Conservation (phyloP, 2,329 filamentous ascomycete genomes). For the Penicillium digitatum region DNA sequence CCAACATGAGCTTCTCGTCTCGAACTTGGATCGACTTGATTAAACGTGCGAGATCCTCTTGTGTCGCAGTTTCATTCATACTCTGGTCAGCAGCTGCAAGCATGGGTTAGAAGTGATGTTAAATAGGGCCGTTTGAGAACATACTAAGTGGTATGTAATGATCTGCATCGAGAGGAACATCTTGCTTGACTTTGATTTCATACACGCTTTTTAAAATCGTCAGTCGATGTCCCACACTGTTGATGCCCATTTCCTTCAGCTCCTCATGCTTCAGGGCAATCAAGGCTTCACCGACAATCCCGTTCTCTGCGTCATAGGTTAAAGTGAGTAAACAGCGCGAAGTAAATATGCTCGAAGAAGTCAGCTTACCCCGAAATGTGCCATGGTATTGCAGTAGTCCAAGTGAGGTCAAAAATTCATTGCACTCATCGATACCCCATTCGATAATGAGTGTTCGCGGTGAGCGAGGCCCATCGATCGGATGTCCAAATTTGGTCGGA, state of each 20-base stretch:
- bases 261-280: slow-evolving; percentile 87
- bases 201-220: slow-evolving; percentile 95
- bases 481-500: slow-evolving; percentile 57
- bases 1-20: slow-evolving; percentile 80
- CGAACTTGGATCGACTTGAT: slow-evolving; percentile 85
- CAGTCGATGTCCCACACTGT: slow-evolving; percentile 87
- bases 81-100: slow-evolving; percentile 78
- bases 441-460: slow-evolving; percentile 56
- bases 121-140: slow-evolving; percentile 30
- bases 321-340: not conserved
- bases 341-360: not conserved
- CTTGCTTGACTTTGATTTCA: slow-evolving; percentile 91
- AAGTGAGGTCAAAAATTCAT: slow-evolving; percentile 77
- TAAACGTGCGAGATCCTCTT: slow-evolving; percentile 87
- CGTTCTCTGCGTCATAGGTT: slow-evolving; percentile 68
- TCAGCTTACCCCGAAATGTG: slow-evolving; percentile 69
- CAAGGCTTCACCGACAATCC: slow-evolving; percentile 86
- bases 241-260: slow-evolving; percentile 89
- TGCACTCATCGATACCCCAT: slow-evolving; percentile 77
- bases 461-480: slow-evolving; percentile 49
- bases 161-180: slow-evolving; percentile 83
- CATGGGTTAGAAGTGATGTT: slow-evolving; percentile 13
- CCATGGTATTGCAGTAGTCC: slow-evolving; percentile 79
- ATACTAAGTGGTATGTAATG: slow-evolving; percentile 90
- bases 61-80: slow-evolving; percentile 79